phyloP scores from a whole-genome alignment of 345 rosid species.

The Eucalyptus polyanthemos region DNA sequence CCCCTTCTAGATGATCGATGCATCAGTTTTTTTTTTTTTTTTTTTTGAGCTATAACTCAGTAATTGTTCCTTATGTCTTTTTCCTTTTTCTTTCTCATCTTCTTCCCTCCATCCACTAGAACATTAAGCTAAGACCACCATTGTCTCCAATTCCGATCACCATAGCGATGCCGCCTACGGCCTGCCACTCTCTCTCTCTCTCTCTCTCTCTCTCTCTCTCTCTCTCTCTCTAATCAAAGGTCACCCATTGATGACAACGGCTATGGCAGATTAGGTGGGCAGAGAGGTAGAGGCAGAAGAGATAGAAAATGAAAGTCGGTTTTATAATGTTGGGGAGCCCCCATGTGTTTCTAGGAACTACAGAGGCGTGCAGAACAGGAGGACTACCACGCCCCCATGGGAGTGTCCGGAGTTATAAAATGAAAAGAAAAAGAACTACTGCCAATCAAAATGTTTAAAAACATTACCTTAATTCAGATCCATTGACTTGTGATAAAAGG shows the following conservation, averaged over 20 bases:
- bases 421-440: not conserved
- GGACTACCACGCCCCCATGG: not conserved
- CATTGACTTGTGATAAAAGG: conserved; percentile 20
- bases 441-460: not conserved
- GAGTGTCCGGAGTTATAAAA: not conserved
- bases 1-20: not conserved
- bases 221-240: not conserved
- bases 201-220: not conserved
- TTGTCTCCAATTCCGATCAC: not conserved
- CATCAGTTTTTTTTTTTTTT: not conserved
- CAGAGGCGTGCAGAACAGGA: not conserved
- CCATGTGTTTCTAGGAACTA: not conserved
- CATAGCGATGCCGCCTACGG: not conserved
- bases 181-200: not conserved
- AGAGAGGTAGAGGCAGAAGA: not conserved
- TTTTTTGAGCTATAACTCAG: not conserved
- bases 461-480: conserved; percentile 24
- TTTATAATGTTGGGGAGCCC: not conserved
- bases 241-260: not conserved
- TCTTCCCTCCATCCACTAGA: not conserved
- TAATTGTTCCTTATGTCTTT: not conserved
- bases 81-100: not conserved
- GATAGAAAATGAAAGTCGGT: not conserved
- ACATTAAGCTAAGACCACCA: not conserved
- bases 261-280: not conserved